Base-by-base conservation (phyloP, 805 yeast genomes). In the Saturnispora kantuleensis region DNA sequence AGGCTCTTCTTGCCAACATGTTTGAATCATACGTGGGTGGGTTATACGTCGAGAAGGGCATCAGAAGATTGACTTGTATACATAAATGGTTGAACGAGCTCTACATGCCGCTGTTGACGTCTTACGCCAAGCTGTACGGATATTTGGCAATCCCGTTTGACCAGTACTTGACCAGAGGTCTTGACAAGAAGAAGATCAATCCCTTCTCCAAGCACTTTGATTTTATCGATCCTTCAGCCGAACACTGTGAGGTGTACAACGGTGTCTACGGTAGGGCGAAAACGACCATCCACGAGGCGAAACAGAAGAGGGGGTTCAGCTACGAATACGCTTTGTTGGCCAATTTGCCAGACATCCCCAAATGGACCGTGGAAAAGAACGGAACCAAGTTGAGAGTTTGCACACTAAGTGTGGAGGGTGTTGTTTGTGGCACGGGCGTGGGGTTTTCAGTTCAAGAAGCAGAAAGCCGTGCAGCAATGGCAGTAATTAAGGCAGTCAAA, bases 1-100 rank as follows among this genome's bases (percentile, higher is more conserved):
- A 31, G 10, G 26, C 18, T 31, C 9, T 31, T 12, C 33, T 42
- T n/a, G 39, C 45, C 4, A 35, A 42, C 15, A 36, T 37, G 18
- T 42, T 42, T 42, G 45, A 42, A 32, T 35, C 45, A 4, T 42
- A 42, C 16, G 29, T 42, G 13, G 45, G 45, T 12, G 45, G 39
- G 8, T 12, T 42, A 11, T 42, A 42, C 32, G 12, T 15, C 4
- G 45, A 42, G 10, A 15, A 5, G 12, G 41, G 41, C 10, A 21
- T 31, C 6, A 7, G 16, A 10, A 37, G 42, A 10, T 18, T 42
- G 3, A 18, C 21, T 3, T 3, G 5, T 3, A 35, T 42, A 10
- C 15, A 31, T 12, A 13, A 9, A 10, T 42, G 45, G 45, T 28
- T 42, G 9, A 38, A 31, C 8, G n/a, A 16, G 11, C 26, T 42